Conservation (phyloP, 2,329 filamentous ascomycete species). For the Dactylellina sp. region DNA sequence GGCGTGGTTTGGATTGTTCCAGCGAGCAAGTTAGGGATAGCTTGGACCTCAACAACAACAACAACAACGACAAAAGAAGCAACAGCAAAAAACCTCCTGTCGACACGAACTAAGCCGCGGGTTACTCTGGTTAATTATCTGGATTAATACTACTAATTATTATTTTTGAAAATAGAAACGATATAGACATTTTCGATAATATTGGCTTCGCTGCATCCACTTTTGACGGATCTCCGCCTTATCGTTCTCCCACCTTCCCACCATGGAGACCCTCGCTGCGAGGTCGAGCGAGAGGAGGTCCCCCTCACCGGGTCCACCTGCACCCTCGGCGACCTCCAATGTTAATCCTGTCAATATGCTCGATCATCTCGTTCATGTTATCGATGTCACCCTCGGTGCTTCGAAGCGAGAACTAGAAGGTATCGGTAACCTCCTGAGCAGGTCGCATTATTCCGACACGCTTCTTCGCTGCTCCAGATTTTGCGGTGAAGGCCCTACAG, state of each 20-base stretch:
- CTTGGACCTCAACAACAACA: constrained; percentile 10
- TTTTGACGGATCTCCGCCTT: constrained; percentile 13
- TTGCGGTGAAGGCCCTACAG: constrained; percentile 85
- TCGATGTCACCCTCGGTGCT: constrained; percentile 80
- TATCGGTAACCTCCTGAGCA: constrained; percentile 83
- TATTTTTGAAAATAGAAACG: constrained; percentile 10
- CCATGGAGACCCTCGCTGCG: constrained; percentile 50
- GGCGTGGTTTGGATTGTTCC: neutral
- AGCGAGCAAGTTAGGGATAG: constrained; percentile 31
- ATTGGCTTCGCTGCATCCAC: constrained; percentile 6
- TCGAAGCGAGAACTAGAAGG: constrained; percentile 81
- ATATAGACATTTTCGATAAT: constrained; percentile 26
- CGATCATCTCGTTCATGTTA: constrained; percentile 77
- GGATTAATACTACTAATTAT: constrained; percentile 19
- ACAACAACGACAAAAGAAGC: constrained; percentile 4
- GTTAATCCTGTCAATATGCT: constrained; percentile 77
- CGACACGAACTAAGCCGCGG: neutral
- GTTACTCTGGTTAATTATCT: neutral
- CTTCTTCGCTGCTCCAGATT: constrained; percentile 88
- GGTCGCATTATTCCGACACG: constrained; percentile 78
- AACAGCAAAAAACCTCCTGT: neutral
- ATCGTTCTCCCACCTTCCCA: constrained; percentile 12
- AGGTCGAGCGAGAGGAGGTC: constrained; percentile 55
- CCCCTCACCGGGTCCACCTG: constrained; percentile 48
- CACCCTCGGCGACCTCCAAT: constrained; percentile 35